These are phyloP conservation scores for Cercospora sp. DNA, from an alignment of 2,329 filamentous ascomycete species.

Conservation along the genomic window DNA sequence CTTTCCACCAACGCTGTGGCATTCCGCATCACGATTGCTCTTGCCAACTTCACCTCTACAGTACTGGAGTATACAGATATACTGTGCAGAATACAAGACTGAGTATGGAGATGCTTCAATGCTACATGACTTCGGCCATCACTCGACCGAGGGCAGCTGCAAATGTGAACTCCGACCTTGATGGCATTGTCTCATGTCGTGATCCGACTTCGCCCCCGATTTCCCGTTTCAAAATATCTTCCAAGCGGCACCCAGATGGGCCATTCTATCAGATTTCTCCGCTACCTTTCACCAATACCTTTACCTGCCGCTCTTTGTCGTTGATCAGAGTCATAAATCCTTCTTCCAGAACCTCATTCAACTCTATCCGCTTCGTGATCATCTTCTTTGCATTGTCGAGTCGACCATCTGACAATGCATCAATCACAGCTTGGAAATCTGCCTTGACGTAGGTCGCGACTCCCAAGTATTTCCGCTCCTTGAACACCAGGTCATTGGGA, in stretches of 20 bases:
- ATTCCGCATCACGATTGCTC: background rate
- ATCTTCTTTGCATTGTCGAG: constrained; percentile 46
- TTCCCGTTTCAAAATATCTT: background rate
- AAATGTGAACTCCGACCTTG: constrained; percentile 3
- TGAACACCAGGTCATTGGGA: constrained; percentile 55
- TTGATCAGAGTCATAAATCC: constrained; percentile 51
- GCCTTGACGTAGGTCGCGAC: constrained; percentile 55
- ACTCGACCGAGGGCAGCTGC: background rate
- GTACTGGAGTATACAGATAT: background rate
- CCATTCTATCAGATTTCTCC: constrained; percentile 21
- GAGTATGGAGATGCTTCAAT: background rate
- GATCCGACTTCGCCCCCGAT: background rate
- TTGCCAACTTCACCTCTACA: background rate
- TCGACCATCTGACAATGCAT: constrained; percentile 49
- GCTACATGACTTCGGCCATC: background rate
- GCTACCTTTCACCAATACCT: constrained; percentile 45
- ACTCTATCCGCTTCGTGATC: constrained; percentile 52
- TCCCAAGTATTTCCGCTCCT: constrained; percentile 55
- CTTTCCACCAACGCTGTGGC: background rate
- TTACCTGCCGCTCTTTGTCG: constrained; percentile 53
- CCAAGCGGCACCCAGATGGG: background rate
- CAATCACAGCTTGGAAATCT: constrained; percentile 52
- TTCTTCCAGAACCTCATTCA: constrained; percentile 50
- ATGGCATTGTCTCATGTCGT: background rate
- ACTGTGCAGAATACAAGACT: background rate